Conservation (phyloP, 116 monocot species). For the Thalassia testudinum region DNA sequence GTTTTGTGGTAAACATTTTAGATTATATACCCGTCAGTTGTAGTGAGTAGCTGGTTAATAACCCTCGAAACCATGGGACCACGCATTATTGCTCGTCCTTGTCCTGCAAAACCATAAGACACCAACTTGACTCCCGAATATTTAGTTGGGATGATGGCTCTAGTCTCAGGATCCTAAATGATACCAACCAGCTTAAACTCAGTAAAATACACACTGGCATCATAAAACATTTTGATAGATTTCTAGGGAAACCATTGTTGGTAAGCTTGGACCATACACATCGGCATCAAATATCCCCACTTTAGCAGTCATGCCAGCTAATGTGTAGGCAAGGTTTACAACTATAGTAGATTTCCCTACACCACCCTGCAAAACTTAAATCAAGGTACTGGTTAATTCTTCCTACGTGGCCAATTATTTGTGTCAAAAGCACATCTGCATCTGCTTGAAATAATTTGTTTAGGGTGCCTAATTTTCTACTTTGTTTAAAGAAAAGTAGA, state of each 20-base stretch:
- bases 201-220: too few species aligned
- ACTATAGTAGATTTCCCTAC: constrained; percentile 95
- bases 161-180: too few species aligned
- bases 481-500: too few species aligned
- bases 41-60: constrained; percentile 87
- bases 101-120: constrained; percentile 95
- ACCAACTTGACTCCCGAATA: constrained; percentile 92
- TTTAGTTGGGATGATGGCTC: constrained; percentile 78
- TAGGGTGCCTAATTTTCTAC: too few species aligned
- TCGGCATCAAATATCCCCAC: too few species aligned
- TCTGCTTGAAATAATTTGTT: too few species aligned
- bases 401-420: too few species aligned
- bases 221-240: constrained; percentile 10
- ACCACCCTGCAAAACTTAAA: constrained; percentile 87
- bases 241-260: constrained; percentile 97
- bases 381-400: too few species aligned
- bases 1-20: too few species aligned
- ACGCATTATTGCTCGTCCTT: constrained; percentile 95
- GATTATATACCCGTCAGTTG: constrained; percentile 96
- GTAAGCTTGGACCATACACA: constrained; percentile 93
- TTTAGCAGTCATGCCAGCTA: constrained; percentile 96
- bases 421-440: too few species aligned
- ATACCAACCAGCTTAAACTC: constrained; percentile 10
- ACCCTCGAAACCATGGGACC: constrained; percentile 98
- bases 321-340: constrained; percentile 90